phyloP scores from a whole-genome alignment of 1,284 basidiomycete species.

The Microbotryum saponariae region DNA sequence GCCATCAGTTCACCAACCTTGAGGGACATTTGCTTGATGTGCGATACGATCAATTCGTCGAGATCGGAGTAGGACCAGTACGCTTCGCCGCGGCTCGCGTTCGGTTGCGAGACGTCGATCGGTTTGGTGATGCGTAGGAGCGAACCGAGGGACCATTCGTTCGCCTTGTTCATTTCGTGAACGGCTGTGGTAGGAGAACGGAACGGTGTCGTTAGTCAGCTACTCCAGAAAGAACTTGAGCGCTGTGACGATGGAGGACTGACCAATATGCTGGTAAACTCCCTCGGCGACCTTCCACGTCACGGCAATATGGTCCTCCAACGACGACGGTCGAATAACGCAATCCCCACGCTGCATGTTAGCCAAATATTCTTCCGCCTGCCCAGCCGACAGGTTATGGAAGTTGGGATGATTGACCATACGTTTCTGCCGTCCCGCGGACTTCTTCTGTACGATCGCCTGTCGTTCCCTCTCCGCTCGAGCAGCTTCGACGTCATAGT shows the following conservation, averaged over 20 bases:
- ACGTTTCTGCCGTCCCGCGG: constrained; percentile 59
- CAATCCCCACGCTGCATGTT: constrained; percentile 89
- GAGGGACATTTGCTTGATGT: constrained; percentile 87
- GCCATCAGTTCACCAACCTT: constrained; percentile 92
- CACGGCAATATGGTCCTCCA: constrained; percentile 85
- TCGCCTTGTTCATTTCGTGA: constrained; percentile 66
- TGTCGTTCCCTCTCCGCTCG: constrained; percentile 65
- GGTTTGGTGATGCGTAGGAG: constrained; percentile 17
- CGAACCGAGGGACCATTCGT: constrained; percentile 46
- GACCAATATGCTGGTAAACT: constrained; percentile 93
- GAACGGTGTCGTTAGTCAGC: constrained; percentile 2
- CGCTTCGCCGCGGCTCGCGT: constrained; percentile 45
- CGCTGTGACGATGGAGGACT: constrained; percentile 16
- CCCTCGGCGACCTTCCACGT: constrained; percentile 99
- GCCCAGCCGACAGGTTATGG: constrained; percentile 84
- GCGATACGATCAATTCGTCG: constrained; percentile 95
- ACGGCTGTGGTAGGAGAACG: constrained; percentile 58
- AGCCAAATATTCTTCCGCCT: constrained; percentile 84
- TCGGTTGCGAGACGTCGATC: background rate
- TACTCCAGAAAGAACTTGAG: background rate
- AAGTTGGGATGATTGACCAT: constrained; percentile 98
- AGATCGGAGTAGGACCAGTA: constrained; percentile 86
- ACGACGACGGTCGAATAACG: constrained; percentile 91
- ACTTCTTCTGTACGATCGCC: constrained; percentile 67
- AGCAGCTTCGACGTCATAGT: constrained; percentile 60